These are phyloP conservation scores for Xylariales sp. DNA, from an alignment of 2,329 filamentous ascomycete genomes.

Conservation along the genomic window DNA sequence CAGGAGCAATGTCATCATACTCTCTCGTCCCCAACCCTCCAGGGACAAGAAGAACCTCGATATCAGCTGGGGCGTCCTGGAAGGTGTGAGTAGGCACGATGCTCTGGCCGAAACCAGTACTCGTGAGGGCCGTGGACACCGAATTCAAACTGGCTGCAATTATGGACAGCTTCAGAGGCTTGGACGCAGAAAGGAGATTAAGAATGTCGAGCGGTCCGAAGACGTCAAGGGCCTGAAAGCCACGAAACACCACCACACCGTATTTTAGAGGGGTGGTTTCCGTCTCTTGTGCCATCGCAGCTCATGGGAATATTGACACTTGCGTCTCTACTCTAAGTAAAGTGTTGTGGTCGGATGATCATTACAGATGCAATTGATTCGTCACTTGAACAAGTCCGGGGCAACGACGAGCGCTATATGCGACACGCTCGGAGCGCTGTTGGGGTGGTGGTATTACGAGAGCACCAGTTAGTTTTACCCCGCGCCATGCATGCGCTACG, in stretches of 20 bases:
- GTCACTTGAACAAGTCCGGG: no score
- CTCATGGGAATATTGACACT: no score
- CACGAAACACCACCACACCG: constrained; percentile 39
- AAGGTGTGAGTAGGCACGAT: constrained; percentile 48
- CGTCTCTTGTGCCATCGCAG: no score
- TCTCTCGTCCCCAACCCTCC: constrained; percentile 51
- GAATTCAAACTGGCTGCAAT: constrained; percentile 37
- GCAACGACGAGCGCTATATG: no score
- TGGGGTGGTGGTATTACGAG: no score
- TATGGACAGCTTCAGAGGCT: constrained; percentile 34
- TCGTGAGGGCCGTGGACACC: constrained; percentile 30
- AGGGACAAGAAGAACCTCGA: constrained; percentile 63
- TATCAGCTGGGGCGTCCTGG: constrained; percentile 39
- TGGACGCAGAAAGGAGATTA: constrained; percentile 32
- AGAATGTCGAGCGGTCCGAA: constrained; percentile 43
- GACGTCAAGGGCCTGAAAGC: constrained; percentile 40
- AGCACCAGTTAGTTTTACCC: no score
- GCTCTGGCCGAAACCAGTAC: constrained; percentile 29
- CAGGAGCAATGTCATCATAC: constrained; percentile 24
- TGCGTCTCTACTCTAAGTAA: no score
- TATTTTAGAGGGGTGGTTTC: constrained; percentile 25
- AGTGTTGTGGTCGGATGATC: no score
- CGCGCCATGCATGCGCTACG: no score
- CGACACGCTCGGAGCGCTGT: no score
- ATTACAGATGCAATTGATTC: no score